Evolutionary conservation across 768 basidiomycete genomes (phyloP).

Genomic region (Kwoniella dendrophila): DNA sequence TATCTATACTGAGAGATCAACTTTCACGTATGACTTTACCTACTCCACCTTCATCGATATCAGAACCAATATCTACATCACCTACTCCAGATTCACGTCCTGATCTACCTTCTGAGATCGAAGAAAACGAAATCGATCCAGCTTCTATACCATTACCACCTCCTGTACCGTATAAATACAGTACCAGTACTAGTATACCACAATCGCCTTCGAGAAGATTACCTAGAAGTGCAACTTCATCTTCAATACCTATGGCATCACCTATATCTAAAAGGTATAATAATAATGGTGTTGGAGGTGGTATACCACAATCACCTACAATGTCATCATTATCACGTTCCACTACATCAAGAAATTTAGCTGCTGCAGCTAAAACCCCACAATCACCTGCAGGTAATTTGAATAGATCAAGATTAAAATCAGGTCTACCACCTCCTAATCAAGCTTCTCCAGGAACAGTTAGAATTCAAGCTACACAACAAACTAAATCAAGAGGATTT

Average conservation of each 20-base stretch:
- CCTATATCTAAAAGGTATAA: constrained; percentile 5
- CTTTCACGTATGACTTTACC: constrained; percentile 53
- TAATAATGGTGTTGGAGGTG: no score
- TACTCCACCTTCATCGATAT: constrained; percentile 40
- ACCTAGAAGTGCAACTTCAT: constrained; percentile 17
- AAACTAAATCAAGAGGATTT: constrained; percentile 38
- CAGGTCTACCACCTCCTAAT: constrained; percentile 11
- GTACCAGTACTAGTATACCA: constrained; percentile 9
- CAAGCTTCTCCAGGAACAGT: constrained; percentile 26
- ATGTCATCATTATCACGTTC: constrained; percentile 37
- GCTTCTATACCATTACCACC: constrained; percentile 13
- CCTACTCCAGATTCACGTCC: constrained; percentile 29
- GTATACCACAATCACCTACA: constrained; percentile 32
- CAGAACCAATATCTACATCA: constrained; percentile 31
- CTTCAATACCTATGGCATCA: constrained; percentile 9
- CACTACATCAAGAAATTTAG: constrained; percentile 42
- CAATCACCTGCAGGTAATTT: constrained; percentile 33
- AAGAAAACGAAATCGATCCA: constrained; percentile 25
- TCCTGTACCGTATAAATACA: constrained; percentile 10
- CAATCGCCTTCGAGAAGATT: constrained; percentile 30
- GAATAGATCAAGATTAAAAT: constrained; percentile 16
- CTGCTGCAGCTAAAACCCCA: constrained; percentile 18
- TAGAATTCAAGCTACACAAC: constrained; percentile 4
- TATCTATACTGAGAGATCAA: constrained; percentile 79
- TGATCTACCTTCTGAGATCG: constrained; percentile 27